Base-by-base conservation (phyloP, 2,329 filamentous ascomycete species). In the Xylaria sp. region DNA sequence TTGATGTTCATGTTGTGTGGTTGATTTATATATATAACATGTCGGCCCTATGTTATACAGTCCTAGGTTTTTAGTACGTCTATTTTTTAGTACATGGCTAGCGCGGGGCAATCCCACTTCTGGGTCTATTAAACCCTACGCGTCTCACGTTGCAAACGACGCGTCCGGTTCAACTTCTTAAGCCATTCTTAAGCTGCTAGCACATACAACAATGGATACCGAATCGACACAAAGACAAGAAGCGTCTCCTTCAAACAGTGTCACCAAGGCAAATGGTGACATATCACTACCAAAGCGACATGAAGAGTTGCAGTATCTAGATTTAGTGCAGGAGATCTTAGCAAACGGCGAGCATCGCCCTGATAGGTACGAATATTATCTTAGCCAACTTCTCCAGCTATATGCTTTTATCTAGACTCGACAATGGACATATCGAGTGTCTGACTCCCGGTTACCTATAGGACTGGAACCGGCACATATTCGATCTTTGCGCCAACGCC, bases 241-340 rank as follows among this genome's bases (percentile, higher is more conserved):
- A 25, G 56, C 12, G 13, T 36, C 32, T 34, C 5, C 48, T 28
- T 45, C 59, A 2, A 56, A 61, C 39, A 13, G 25, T n/a, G 18
- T 18, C 2, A 18, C 28, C 9, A 52, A 61, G 20, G n/a, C 28
- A 18, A 66, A 64, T 43, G 50, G 28, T 13, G 63, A 58, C 52
- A 63, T 70, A 55, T 32, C 52, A 12, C 60, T 64, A 23, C 43
- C 43, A 58, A 70, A 71, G 60, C 72, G 75, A 28, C 93, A 97
- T 76, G 94, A 98, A 83, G 96, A 99, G 82, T 85, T 94, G 77
- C 96, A 98, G 81, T 99, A 99, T 79, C 90, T 99, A 67, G 87
- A 95, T 75, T 87, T 99, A 30, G 93, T 98, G 70, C 91, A 90
- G 72, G 88, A 93, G 72, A 97, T 98, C 76, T 85, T 99, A 18